Percentiles rank a stretch among this genome's conserved stretches.
phyloP scores from a whole-genome alignment of 2,329 filamentous ascomycete genomes.

The Ophiostoma sp. region DNA sequence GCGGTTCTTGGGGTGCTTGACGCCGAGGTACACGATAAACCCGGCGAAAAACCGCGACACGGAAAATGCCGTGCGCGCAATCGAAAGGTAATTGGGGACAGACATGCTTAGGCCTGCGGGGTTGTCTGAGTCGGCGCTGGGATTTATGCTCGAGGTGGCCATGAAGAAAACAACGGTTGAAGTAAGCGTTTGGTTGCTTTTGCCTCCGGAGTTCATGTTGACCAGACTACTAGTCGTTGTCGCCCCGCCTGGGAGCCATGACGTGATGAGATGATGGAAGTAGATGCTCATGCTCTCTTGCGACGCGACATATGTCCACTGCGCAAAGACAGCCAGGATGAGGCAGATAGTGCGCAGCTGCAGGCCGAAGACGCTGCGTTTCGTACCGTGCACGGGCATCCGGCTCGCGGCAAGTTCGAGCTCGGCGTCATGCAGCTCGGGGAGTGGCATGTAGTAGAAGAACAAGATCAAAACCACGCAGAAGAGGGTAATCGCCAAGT shows the following conservation, averaged over 20 bases:
- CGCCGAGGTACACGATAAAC: constrained; percentile 60
- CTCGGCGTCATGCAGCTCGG: constrained; percentile 59
- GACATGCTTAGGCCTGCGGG: constrained; percentile 53
- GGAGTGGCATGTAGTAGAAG: constrained; percentile 68
- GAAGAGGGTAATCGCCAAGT: constrained; percentile 75
- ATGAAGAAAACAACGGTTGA: background rate
- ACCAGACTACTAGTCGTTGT: constrained; percentile 2
- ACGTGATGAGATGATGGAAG: constrained; percentile 54
- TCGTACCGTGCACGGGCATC: constrained; percentile 53
- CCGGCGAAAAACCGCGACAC: constrained; percentile 70
- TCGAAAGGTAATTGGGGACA: constrained; percentile 65
- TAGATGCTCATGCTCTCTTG: constrained; percentile 67
- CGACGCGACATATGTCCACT: constrained; percentile 76
- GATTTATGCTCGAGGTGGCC: background rate
- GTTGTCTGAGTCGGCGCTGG: constrained; percentile 34
- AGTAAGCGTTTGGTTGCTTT: background rate
- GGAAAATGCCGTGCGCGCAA: constrained; percentile 73
- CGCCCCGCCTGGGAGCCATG: constrained; percentile 38
- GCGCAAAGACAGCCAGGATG: constrained; percentile 69
- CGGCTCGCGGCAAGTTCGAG: constrained; percentile 50
- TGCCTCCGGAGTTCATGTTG: background rate
- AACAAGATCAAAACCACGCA: constrained; percentile 69
- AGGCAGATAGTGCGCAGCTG: constrained; percentile 59
- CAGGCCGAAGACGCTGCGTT: constrained; percentile 46
- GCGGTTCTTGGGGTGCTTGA: constrained; percentile 44